Evolutionary conservation across 169 alveolate genomes (phyloP), one percentile per base, ranked within the genome.

Genomic region (Plasmodium gonderi): DNA sequence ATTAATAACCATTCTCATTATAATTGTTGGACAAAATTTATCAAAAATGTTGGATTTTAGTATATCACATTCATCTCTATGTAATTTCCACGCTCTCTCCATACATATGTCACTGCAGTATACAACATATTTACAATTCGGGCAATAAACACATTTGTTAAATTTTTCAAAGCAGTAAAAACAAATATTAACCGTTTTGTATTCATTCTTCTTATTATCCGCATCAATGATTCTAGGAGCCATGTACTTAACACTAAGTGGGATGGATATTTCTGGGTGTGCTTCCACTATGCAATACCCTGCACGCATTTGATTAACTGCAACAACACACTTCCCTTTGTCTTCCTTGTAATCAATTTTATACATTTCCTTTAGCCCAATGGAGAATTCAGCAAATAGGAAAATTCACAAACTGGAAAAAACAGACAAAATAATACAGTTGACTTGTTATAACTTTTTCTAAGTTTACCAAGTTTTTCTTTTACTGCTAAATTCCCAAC

Each of bases 51-150:
- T 83, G 0, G 92, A 83, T 60, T 74, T 69, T 60, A 33, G 64
- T 12, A 83, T 76, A 31, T 83, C 92, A 83, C 92, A 83, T 83
- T 83, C 92, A 2, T 83, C 92, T 83, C 92, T 47, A n/a, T 83
- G 92, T 17, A 72, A 83, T 14, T 83, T 83, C 92, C 92, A 83
- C 1, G 83, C 92, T 47, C 74, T 26, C 5, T 83, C 92, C 17
- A 83, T 33, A 69, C 92, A 83, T 14, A 33, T 76, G 2, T 83
- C 92, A 83, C 92, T 83, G 42, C 92, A 83, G 17, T 83, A 83
- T 20, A 74, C 92, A 1, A 83, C 92, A 72, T 83, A 83, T 69
- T 83, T 83, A 40, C 92, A 83, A 29, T 83, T 83, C 3, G 92
- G 92, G 31, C 92, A 83, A 72, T 74, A 83, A 14, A 68, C 54